Conservation (phyloP, 1,284 basidiomycete species). For the Papiliotrema nemorosa region DNA sequence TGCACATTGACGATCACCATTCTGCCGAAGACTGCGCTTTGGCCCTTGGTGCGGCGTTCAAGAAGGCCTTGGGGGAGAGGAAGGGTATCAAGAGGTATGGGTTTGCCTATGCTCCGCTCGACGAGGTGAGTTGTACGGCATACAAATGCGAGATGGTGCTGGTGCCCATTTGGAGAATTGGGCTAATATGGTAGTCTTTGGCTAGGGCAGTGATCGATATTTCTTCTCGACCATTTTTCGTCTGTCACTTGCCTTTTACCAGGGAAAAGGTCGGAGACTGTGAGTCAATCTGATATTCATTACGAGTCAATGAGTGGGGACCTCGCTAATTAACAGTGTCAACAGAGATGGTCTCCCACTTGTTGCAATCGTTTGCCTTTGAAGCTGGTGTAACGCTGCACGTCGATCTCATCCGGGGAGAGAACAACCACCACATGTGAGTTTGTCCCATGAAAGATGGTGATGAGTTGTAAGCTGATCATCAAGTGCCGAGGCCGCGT, state of each 20-base stretch:
- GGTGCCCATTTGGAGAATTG: too few species aligned
- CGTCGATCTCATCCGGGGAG: slow-evolving; percentile 86
- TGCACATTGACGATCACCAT: slow-evolving; percentile 99
- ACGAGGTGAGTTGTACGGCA: slow-evolving; percentile 66
- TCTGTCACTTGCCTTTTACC: slow-evolving; percentile 81
- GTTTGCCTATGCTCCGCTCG: slow-evolving; percentile 92
- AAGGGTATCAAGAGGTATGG: slow-evolving; percentile 94
- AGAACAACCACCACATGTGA: slow-evolving; percentile 97
- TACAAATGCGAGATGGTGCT: too few species aligned
- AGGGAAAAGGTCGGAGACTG: slow-evolving; percentile 95
- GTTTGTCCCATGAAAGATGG: slow-evolving; percentile 26
- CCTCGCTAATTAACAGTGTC: slow-evolving; percentile 54
- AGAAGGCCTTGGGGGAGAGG: slow-evolving; percentile 89
- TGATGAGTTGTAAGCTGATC: background rate
- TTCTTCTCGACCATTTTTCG: slow-evolving; percentile 93
- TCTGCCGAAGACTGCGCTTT: slow-evolving; percentile 96
- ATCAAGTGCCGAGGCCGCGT: slow-evolving; percentile 95
- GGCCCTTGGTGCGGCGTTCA: slow-evolving; percentile 90
- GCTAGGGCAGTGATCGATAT: slow-evolving; percentile 96
- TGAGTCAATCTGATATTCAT: slow-evolving; percentile 28
- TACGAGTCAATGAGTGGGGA: background rate
- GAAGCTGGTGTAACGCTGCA: slow-evolving; percentile 57
- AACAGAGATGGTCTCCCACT: slow-evolving; percentile 81
- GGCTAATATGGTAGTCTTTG: slow-evolving; percentile 70
- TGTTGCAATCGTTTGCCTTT: slow-evolving; percentile 50